Evolutionary conservation across 768 basidiomycete genomes (phyloP).

Genomic region (Termitomyces sp.): DNA sequence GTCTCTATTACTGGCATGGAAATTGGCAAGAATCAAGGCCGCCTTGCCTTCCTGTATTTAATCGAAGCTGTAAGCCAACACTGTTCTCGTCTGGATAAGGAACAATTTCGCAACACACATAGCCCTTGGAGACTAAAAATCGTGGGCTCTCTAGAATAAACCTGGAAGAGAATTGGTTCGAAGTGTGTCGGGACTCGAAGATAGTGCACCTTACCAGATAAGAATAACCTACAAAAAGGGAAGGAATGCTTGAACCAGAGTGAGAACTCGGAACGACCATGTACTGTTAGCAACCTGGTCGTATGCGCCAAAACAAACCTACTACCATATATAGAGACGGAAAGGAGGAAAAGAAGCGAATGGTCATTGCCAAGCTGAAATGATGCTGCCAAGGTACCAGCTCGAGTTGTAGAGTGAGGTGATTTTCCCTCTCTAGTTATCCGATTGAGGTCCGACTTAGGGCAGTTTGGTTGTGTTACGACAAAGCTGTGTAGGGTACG

Average conservation of each 20-base stretch:
- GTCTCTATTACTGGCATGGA: conserved; percentile 60
- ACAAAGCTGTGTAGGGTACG: conserved; percentile 65
- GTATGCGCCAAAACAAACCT: conserved; percentile 41
- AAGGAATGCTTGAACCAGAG: conserved; percentile 52
- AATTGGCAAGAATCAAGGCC: conserved; percentile 55
- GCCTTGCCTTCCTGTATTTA: conserved; percentile 46
- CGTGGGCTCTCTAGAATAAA: conserved; percentile 67
- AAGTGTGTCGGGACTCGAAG: not conserved
- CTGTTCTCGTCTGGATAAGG: not conserved
- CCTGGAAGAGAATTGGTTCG: conserved; percentile 23
- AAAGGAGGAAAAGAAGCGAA: not conserved
- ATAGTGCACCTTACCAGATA: conserved; percentile 36
- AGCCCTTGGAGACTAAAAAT: conserved; percentile 57
- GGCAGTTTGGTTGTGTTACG: not conserved
- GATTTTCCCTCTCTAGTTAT: conserved; percentile 41
- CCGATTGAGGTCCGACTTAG: not conserved
- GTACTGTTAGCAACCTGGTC: conserved; percentile 27
- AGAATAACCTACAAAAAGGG: conserved; percentile 51
- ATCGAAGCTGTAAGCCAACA: not conserved
- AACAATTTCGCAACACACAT: conserved; percentile 26
- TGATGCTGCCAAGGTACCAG: conserved; percentile 72
- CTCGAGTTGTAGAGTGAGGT: conserved; percentile 64
- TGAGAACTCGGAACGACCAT: conserved; percentile 66
- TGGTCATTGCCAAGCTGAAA: conserved; percentile 40
- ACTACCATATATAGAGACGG: not conserved